phyloP scores from a whole-genome alignment of 306 rosid genomes.

The Psophocarpus tetragonolobus region DNA sequence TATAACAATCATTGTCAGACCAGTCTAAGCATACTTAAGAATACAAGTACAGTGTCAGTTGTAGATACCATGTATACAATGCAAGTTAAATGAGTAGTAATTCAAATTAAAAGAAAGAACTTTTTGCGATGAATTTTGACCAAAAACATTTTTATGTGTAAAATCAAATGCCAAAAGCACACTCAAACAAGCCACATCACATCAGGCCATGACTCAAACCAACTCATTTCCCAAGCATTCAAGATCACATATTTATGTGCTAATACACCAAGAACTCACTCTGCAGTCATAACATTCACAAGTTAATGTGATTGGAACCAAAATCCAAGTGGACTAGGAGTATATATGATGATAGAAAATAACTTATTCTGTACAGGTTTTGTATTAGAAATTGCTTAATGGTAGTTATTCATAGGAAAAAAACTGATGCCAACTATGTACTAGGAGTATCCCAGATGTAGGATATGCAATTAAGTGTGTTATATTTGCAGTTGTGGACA shows the following conservation, averaged over 20 bases:
- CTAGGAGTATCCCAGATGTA: not conserved
- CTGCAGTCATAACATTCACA: not conserved
- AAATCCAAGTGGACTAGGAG: not conserved
- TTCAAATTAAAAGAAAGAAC: no score
- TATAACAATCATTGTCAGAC: slow-evolving; percentile 18
- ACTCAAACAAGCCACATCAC: no score
- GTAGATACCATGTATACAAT: not conserved
- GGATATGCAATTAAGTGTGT: not conserved
- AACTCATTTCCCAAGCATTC: no score
- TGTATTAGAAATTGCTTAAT: not conserved
- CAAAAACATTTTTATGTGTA: no score
- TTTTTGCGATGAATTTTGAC: no score
- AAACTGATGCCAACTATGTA: not conserved
- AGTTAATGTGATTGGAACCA: not conserved
- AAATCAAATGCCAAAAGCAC: no score
- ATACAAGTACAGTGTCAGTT: not conserved
- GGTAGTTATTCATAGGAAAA: not conserved
- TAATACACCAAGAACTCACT: not conserved
- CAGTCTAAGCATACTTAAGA: not conserved
- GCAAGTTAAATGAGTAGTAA: not conserved
- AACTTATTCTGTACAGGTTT: not conserved
- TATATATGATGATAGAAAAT: not conserved
- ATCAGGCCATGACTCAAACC: no score
- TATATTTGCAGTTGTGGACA: not conserved
- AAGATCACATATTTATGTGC: not conserved